Evolutionary conservation across 768 basidiomycete species (phyloP).

Genomic region (Xanthoconium stramineum): DNA sequence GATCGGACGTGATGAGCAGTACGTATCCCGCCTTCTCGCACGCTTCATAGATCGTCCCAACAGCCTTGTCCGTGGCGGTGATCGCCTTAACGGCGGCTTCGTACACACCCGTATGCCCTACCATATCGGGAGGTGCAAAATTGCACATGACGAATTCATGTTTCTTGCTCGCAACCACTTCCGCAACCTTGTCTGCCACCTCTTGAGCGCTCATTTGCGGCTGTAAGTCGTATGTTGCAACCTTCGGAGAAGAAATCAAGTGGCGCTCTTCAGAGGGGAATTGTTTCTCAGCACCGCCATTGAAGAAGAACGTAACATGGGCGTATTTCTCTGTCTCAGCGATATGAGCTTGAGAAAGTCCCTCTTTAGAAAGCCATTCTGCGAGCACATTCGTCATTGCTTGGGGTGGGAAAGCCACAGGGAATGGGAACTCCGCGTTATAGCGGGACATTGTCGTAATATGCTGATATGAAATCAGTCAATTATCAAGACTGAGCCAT

Average conservation of each 20-base stretch:
- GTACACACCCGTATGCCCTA: conserved; percentile 90
- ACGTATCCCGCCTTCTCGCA: conserved; percentile 85
- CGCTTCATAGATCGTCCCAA: conserved; percentile 83
- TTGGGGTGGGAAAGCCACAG: conserved; percentile 90
- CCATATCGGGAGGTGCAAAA: conserved; percentile 97
- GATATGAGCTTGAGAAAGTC: conserved; percentile 82
- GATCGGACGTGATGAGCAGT: conserved; percentile 86
- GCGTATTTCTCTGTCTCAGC: conserved; percentile 99
- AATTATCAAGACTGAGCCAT: neutral
- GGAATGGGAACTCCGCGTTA: conserved; percentile 87
- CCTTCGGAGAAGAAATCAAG: conserved; percentile 91
- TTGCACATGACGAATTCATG: conserved; percentile 97
- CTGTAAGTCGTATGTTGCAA: conserved; percentile 89
- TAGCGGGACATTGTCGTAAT: conserved; percentile 95
- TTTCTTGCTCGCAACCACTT: conserved; percentile 63
- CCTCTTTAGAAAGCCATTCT: conserved; percentile 82
- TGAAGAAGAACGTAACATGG: conserved; percentile 98
- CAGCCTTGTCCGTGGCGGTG: conserved; percentile 83
- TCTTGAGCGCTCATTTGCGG: conserved; percentile 87
- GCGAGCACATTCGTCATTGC: conserved; percentile 93
- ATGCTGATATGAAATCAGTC: conserved; percentile 39
- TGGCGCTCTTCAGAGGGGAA: conserved; percentile 78
- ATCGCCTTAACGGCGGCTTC: conserved; percentile 91
- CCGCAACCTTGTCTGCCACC: conserved; percentile 91
- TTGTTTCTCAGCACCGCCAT: conserved; percentile 93